phyloP scores from a whole-genome alignment of 2,329 filamentous ascomycete species.

The Cercospora sp. region DNA sequence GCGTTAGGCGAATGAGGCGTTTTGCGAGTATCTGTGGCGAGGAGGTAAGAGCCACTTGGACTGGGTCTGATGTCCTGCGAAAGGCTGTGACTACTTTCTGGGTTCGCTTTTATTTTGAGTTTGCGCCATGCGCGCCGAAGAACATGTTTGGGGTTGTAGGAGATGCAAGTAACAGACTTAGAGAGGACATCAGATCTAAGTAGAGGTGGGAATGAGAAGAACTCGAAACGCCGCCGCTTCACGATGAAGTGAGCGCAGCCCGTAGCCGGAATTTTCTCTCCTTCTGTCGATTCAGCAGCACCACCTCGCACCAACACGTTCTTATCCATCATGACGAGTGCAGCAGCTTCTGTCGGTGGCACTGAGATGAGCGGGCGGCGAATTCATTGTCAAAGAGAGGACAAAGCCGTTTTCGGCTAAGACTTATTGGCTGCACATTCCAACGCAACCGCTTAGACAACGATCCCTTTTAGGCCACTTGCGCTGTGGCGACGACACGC shows the following conservation, averaged over 20 bases:
- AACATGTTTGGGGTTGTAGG: conserved; percentile 5
- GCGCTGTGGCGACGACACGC: conserved; percentile 26
- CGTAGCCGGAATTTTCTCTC: background rate
- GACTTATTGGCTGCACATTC: conserved; percentile 11
- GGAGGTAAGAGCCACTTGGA: conserved; percentile 7
- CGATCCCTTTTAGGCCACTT: conserved; percentile 31
- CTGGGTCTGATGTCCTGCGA: conserved; percentile 9
- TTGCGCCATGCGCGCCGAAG: background rate
- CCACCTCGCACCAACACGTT: background rate
- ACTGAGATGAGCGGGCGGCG: background rate
- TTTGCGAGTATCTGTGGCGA: conserved; percentile 16
- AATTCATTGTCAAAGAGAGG: conserved; percentile 3
- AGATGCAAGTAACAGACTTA: conserved; percentile 24
- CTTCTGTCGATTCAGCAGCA: background rate
- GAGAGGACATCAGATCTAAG: conserved; percentile 15
- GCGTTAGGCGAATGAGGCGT: conserved; percentile 41
- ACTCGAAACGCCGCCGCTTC: conserved; percentile 9
- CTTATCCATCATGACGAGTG: background rate
- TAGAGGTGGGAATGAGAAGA: conserved; percentile 8
- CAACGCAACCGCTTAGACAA: conserved; percentile 13
- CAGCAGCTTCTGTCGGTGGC: background rate
- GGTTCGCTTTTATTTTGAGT: conserved; percentile 10
- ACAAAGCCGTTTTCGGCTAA: conserved; percentile 11
- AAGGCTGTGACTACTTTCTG: conserved; percentile 15
- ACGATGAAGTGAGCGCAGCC: background rate